Evolutionary conservation across 2,329 filamentous ascomycete genomes (phyloP).

Genomic region (Hortaea sp.): DNA sequence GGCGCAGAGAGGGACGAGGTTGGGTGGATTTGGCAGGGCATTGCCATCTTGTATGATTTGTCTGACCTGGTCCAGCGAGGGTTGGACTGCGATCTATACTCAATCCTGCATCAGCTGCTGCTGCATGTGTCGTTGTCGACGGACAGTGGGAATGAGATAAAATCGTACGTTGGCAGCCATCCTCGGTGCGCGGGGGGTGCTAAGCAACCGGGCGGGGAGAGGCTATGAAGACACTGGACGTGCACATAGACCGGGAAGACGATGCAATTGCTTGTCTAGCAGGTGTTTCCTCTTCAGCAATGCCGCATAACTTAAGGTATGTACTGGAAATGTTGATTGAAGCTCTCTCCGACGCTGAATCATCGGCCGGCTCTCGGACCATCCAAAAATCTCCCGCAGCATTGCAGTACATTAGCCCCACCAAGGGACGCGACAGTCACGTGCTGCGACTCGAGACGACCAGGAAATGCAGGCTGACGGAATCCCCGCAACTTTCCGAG

Average conservation of each 20-base stretch:
- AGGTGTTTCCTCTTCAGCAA: no score
- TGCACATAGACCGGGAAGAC: constrained; percentile 1
- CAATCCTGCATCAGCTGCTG: background rate
- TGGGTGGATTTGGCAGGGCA: constrained; percentile 51
- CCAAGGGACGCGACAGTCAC: no score
- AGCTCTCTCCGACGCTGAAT: no score
- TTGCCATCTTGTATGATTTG: constrained; percentile 45
- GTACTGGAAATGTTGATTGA: no score
- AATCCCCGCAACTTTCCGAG: no score
- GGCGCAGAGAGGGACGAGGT: constrained; percentile 71
- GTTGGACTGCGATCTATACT: constrained; percentile 40
- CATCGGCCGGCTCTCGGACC: no score
- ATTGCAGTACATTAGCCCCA: no score
- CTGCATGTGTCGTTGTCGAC: background rate
- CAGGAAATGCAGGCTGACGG: no score
- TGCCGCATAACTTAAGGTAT: no score
- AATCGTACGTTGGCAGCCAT: background rate
- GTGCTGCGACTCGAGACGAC: no score
- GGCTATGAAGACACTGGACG: constrained; percentile 21
- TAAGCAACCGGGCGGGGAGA: constrained; percentile 22
- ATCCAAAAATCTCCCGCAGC: no score
- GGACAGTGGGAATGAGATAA: background rate
- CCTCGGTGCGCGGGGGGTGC: background rate
- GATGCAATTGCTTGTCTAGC: no score
- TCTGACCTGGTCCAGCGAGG: constrained; percentile 51